Base-by-base conservation (phyloP, 768 basidiomycete genomes). In the Podaxis carcinomalis region DNA sequence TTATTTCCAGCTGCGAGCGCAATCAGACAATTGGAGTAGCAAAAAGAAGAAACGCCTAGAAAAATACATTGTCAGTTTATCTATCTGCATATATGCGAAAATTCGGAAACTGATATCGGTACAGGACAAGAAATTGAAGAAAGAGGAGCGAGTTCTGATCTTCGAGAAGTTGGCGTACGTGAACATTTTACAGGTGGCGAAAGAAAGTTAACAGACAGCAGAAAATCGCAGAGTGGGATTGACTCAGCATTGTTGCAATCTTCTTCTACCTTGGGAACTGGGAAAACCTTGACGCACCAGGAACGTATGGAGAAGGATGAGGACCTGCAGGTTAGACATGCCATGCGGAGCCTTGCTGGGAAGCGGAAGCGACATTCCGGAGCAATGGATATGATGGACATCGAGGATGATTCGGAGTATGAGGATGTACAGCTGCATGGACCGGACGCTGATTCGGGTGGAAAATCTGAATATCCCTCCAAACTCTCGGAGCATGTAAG, bases 41-140 rank as follows among this genome's bases (percentile, higher is more conserved):
- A 95, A 95, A 77, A 95, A 93, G 77, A 88, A 86, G 76, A 95
- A 90, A 71, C 78, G 92, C 56, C 75, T 98, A 4, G 95, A 98
- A 64, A 92, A 92, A 64, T 98, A 94, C 68, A 95, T 98, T 67
- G 93, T 93, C 59, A 67, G 88, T 74, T 10, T 10, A 39, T 57
- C 46, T 39, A 19, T 51, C 7, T 9, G 44, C n/a, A 6, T 39
- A 42, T 44, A 39, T 11, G 16, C 56, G 51, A 14, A 46, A 6
- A 14, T 32, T 19, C 32, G 13, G 55, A 35, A 21, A 55, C 35
- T 62, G 10, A 62, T 62, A 10, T 63, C 56, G 28, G 44, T 59
- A 51, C 63, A 95, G 93, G 90, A 93, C 53, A 95, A 95, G 76
- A 95, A 95, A 73, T 76, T 96, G 51, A 93, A 90, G 74, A 92